A percentile compares a stretch with the other conserved stretches of the same genome.
phyloP scores from a whole-genome alignment of 768 basidiomycete species.

The Pholiota conissans region DNA sequence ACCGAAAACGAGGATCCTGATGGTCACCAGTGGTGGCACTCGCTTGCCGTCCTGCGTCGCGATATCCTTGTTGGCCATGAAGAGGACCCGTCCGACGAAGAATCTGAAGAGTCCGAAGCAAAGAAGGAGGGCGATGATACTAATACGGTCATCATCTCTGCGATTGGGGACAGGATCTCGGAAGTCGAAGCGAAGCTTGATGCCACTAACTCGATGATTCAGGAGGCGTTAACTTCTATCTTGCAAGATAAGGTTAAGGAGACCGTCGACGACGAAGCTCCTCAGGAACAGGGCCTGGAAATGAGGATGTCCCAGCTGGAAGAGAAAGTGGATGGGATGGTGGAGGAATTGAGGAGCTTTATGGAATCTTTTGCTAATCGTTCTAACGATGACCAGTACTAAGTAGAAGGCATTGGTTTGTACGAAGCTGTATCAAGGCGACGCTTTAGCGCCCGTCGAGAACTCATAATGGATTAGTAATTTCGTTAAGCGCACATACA shows the following conservation, averaged over 20 bases:
- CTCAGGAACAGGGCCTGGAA: too few species aligned
- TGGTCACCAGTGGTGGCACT: conserved; percentile 13
- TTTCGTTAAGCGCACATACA: too few species aligned
- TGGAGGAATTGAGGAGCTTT: background rate
- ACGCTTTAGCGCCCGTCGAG: too few species aligned
- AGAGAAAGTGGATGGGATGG: conserved; percentile 3
- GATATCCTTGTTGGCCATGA: background rate
- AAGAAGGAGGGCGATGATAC: background rate
- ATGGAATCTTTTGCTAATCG: background rate
- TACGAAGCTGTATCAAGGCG: too few species aligned
- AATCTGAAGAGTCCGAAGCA: background rate
- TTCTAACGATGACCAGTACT: background rate
- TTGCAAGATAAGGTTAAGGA: background rate
- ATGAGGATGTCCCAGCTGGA: conserved; percentile 5
- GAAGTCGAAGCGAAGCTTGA: background rate
- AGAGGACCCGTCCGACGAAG: background rate
- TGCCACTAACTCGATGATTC: background rate
- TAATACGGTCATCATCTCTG: background rate
- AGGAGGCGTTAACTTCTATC: background rate
- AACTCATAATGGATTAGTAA: too few species aligned
- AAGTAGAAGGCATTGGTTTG: too few species aligned
- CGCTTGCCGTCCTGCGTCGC: conserved; percentile 6
- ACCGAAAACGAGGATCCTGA: background rate
- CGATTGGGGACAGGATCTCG: background rate
- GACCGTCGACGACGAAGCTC: background rate